Percentiles rank a stretch among this genome's conserved stretches.
Evolutionary conservation across 257 asterid species (phyloP).

Genomic region (Przewalskia tangutica): DNA sequence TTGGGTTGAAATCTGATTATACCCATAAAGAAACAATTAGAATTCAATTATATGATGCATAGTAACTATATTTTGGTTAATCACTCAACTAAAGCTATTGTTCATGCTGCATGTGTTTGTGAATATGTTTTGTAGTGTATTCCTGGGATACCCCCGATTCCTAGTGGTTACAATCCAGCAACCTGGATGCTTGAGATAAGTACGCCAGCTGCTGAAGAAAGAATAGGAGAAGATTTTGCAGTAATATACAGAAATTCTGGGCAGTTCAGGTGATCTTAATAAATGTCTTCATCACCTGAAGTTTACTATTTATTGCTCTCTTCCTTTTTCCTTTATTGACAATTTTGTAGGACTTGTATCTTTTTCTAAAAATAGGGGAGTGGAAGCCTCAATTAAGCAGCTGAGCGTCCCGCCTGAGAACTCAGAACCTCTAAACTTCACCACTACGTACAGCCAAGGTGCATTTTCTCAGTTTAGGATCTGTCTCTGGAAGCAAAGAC

Average conservation of each 20-base stretch:
- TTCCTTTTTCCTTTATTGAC: background rate
- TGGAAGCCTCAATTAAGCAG: constrained; percentile 54
- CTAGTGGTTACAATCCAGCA: constrained; percentile 77
- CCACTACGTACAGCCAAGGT: constrained; percentile 41
- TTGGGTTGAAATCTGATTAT: background rate
- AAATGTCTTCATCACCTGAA: background rate
- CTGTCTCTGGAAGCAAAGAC: constrained; percentile 73
- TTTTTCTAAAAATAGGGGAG: constrained; percentile 35
- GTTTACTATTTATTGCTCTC: background rate
- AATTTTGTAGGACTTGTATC: background rate
- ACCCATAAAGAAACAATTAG: background rate
- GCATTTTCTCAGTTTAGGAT: constrained; percentile 43
- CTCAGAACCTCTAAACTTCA: constrained; percentile 52
- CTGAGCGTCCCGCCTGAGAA: constrained; percentile 50
- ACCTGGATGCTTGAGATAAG: constrained; percentile 95
- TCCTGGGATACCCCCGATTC: constrained; percentile 48
- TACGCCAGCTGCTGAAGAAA: constrained; percentile 62
- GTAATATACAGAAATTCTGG: constrained; percentile 44
- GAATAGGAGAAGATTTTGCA: constrained; percentile 52
- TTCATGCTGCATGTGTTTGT: constrained; percentile 5
- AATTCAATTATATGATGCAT: background rate
- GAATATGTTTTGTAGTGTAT: constrained; percentile 27
- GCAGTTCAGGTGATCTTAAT: constrained; percentile 43
- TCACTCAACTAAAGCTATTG: background rate
- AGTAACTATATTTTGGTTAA: background rate